Evolutionary conservation across 2,329 filamentous ascomycete genomes (phyloP).

Genomic region (Fusarium humuli): DNA sequence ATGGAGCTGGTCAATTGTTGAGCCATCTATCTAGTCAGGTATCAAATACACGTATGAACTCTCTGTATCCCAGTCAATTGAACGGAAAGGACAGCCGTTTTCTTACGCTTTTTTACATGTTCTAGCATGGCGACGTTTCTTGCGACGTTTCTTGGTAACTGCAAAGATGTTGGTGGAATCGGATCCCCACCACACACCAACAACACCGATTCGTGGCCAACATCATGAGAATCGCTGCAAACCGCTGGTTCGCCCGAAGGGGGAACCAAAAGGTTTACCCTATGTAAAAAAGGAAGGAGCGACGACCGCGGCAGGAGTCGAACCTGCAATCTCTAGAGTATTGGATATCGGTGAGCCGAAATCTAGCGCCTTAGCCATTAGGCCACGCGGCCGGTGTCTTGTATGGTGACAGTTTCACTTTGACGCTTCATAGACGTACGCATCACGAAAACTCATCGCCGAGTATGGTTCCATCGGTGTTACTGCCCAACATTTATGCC

Average conservation of each 20-base stretch:
- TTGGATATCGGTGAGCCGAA: slow-evolving; percentile 8
- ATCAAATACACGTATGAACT: neutral
- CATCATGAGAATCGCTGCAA: fast-evolving
- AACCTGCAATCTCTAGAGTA: slow-evolving; percentile 31
- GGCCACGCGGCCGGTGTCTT: slow-evolving; percentile 18
- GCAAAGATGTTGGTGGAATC: neutral
- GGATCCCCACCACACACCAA: neutral
- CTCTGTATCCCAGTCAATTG: neutral
- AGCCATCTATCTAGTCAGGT: neutral
- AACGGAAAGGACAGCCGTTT: neutral
- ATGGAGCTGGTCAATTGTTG: neutral
- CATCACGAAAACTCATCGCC: fast-evolving
- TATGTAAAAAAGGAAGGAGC: no score
- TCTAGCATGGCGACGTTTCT: fast-evolving
- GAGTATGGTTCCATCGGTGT: fast-evolving
- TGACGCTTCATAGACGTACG: neutral
- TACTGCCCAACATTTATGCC: neutral
- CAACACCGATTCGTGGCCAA: fast-evolving
- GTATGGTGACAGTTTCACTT: neutral
- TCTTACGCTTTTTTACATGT: neutral
- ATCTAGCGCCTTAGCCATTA: slow-evolving; percentile 34
- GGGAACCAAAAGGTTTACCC: no score
- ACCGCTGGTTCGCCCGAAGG: no score
- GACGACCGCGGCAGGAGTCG: slow-evolving; percentile 26
- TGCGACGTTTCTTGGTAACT: neutral